Base-by-base conservation (phyloP, 2,329 filamentous ascomycete genomes). In the Calonectria hongkongensis region DNA sequence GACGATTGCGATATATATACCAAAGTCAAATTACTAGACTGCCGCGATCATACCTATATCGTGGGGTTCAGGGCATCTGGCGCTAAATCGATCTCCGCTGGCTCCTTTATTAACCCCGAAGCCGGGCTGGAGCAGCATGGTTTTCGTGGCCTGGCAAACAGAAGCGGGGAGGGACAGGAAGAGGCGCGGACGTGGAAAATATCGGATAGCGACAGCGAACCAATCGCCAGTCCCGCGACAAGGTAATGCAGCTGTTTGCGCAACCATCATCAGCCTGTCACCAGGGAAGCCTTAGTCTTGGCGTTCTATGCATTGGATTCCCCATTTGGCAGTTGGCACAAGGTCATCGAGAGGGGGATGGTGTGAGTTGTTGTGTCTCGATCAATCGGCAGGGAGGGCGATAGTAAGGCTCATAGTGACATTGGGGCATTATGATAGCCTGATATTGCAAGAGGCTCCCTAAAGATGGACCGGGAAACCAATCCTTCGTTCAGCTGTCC, bases 131-230 rank as follows among this genome's bases (percentile, higher is more conserved):
- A 60, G 36, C 54, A 60, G n/a, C n/a, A 60, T 21, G 33, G 13
- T 18, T 16, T 51, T 18, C 21, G 21, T 7, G 33, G 36, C 33
- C 54, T 8, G 21, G 6, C n/a, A 15, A 41, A 25, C 15, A 18
- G 54, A 41, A 60, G 54, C 54, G 54, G 54, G 54, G 54, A 56
- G 18, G 50, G 51, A 39, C 36, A 39, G 28, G 36, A 60, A 60
- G 36, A 60, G 54, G 54, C 33, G 36, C 21, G 21, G 54, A 41
- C 25, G 12, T 25, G 54, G 54, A 25, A 60, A 60, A 60, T 27
- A 41, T 25, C 33, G n/a, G 33, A 41, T 33, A 41, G 21, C 10
- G 45, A 12, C 9, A n/a, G 45, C 45, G 45, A 25, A 18, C 54
- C 36, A 60, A 60, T 60, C 30, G 54, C 9, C 12, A 1, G 21